These are phyloP conservation scores for Erysimum cheiri DNA, from an alignment of 441 rosid genomes.

Conservation along the genomic window DNA sequence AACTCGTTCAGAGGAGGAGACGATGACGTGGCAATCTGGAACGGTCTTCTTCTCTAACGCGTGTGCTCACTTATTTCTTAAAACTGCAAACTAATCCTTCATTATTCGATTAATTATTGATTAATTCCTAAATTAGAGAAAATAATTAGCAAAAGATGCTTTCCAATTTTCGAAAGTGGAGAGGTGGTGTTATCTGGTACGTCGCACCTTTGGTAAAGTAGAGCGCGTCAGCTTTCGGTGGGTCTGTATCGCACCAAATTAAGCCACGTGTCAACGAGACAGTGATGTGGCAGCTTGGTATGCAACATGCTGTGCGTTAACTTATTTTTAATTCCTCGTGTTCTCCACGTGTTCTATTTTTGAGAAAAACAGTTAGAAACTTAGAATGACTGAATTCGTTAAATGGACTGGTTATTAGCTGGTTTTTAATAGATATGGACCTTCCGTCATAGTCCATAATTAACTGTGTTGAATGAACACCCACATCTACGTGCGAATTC, in stretches of 20 bases:
- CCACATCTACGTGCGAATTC: no score
- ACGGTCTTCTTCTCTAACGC: constrained; percentile 34
- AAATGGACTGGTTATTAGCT: constrained; percentile 15
- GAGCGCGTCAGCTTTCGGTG: constrained; percentile 16
- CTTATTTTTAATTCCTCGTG: constrained; percentile 14
- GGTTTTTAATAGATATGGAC: constrained; percentile 13
- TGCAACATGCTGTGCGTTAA: constrained; percentile 7
- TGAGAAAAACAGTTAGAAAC: no score
- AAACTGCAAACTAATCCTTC: constrained; percentile 25
- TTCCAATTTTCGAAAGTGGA: constrained; percentile 17
- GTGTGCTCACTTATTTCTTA: background rate
- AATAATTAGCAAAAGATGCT: background rate
- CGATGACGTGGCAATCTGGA: constrained; percentile 60
- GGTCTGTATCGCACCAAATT: background rate
- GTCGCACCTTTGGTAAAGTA: constrained; percentile 10
- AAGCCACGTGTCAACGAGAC: background rate
- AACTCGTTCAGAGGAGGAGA: constrained; percentile 19
- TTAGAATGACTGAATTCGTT: no score
- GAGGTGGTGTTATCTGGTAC: constrained; percentile 33
- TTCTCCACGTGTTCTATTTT: constrained; percentile 30
- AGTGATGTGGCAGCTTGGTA: constrained; percentile 32
- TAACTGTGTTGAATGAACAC: no score
- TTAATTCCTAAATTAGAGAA: background rate
- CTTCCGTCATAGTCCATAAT: no score
- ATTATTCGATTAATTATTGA: constrained; percentile 9